These are phyloP conservation scores for Tricladium varicosporioides DNA, from an alignment of 2,329 filamentous ascomycete species.

Conservation along the genomic window DNA sequence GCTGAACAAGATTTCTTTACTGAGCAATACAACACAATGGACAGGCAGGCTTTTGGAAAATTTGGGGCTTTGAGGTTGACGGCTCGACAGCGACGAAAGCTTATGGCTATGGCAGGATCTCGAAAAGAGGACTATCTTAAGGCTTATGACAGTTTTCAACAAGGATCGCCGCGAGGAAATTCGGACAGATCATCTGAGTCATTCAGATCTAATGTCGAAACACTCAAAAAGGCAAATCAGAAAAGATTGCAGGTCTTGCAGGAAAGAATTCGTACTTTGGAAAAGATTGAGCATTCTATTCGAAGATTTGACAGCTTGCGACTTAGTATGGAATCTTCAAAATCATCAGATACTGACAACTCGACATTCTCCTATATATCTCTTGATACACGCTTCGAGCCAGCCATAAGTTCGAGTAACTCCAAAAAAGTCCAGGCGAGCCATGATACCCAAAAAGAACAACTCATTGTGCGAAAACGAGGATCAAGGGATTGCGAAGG, in stretches of 20 bases:
- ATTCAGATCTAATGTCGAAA: conserved; percentile 1
- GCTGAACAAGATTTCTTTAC: conserved; percentile 11
- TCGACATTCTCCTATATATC: background rate
- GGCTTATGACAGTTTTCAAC: background rate
- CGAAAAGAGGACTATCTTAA: conserved; percentile 1
- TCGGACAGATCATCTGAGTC: background rate
- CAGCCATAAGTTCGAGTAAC: background rate
- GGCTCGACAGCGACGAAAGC: background rate
- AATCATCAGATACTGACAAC: background rate
- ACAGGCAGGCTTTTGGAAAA: background rate
- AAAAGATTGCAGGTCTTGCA: background rate
- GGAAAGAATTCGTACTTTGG: background rate
- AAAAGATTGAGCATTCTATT: background rate
- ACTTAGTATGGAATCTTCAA: background rate
- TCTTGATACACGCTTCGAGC: background rate
- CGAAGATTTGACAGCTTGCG: background rate
- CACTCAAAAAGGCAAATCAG: background rate
- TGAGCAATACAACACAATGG: conserved; percentile 7
- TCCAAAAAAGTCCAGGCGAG: background rate
- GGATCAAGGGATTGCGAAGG: background rate
- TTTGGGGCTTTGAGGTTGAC: background rate
- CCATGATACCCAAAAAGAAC: background rate
- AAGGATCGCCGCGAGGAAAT: background rate
- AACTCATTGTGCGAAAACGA: background rate
- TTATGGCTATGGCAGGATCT: background rate